phyloP scores from a whole-genome alignment of 306 rosid genomes.

The Geum urbanum region DNA sequence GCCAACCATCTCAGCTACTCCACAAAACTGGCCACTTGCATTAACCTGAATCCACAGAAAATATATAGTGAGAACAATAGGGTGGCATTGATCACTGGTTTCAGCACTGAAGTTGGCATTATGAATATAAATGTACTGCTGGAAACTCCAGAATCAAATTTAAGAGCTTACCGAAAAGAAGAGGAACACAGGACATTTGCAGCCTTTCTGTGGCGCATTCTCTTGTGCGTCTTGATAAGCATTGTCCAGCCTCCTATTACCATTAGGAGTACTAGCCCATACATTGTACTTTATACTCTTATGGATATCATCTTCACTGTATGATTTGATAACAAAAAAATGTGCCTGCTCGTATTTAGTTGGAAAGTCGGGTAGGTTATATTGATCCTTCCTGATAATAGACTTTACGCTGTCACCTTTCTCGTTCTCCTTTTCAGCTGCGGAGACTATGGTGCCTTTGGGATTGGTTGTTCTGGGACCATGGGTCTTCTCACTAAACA shows the following conservation, averaged over 20 bases:
- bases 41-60: slow-evolving; percentile 53
- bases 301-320: slow-evolving; percentile 86
- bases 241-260: slow-evolving; percentile 63
- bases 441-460: slow-evolving; percentile 32
- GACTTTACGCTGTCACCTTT: slow-evolving; percentile 23
- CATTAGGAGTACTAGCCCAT: slow-evolving; percentile 88
- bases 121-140: neutral
- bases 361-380: slow-evolving; percentile 65
- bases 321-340: slow-evolving; percentile 79
- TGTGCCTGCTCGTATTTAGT: slow-evolving; percentile 62
- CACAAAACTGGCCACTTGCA: slow-evolving; percentile 90
- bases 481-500: slow-evolving; percentile 47
- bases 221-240: slow-evolving; percentile 61
- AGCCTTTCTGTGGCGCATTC: slow-evolving; percentile 42
- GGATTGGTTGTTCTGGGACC: slow-evolving; percentile 52
- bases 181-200: slow-evolving; percentile 68
- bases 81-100: neutral
- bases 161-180: slow-evolving; percentile 66
- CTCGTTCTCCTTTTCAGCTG: slow-evolving; percentile 36
- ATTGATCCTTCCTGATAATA: slow-evolving; percentile 45
- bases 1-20: slow-evolving; percentile 85
- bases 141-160: slow-evolving; percentile 2
- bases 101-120: neutral
- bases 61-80: slow-evolving; percentile 1
- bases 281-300: slow-evolving; percentile 83